Conservation (phyloP, 2,329 filamentous ascomycete genomes). For the Talaromyces sp. region DNA sequence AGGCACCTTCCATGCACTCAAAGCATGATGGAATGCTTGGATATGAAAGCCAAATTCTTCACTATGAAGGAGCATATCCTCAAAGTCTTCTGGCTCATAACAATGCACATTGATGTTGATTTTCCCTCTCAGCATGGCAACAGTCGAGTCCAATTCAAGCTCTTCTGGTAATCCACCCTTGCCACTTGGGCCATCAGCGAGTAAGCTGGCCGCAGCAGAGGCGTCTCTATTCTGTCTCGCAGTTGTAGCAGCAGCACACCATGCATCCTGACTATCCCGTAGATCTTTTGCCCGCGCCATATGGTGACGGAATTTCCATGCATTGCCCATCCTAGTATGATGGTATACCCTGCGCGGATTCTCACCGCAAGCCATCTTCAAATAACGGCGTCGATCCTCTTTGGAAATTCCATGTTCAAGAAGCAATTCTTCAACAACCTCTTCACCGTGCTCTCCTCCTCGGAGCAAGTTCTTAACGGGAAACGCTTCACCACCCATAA, state of each 20-base stretch:
- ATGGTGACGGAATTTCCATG: constrained; percentile 63
- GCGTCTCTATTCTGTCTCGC: constrained; percentile 12
- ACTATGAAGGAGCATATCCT: constrained; percentile 64
- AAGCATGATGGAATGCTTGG: constrained; percentile 65
- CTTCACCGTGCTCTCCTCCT: constrained; percentile 53
- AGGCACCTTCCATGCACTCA: constrained; percentile 61
- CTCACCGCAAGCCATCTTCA: constrained; percentile 73
- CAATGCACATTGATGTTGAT: constrained; percentile 67
- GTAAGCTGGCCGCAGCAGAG: constrained; percentile 9
- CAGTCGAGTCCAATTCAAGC: constrained; percentile 58
- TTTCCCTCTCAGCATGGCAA: constrained; percentile 60
- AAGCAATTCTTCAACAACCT: constrained; percentile 60
- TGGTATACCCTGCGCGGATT: constrained; percentile 62
- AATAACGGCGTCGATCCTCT: constrained; percentile 61
- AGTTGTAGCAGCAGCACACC: constrained; percentile 55
- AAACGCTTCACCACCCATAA: constrained; percentile 66
- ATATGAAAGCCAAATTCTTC: constrained; percentile 67
- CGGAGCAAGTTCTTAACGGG: constrained; percentile 65
- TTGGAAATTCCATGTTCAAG: constrained; percentile 53
- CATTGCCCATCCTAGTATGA: constrained; percentile 60
- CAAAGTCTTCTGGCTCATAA: constrained; percentile 64
- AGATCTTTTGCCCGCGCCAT: constrained; percentile 58
- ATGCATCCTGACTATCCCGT: constrained; percentile 60
- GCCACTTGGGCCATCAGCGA: constrained; percentile 33
- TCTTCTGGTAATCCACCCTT: constrained; percentile 56